Evolutionary conservation across 2,329 filamentous ascomycete species (phyloP).

Genomic region (Pseudogymnoascus sp.): DNA sequence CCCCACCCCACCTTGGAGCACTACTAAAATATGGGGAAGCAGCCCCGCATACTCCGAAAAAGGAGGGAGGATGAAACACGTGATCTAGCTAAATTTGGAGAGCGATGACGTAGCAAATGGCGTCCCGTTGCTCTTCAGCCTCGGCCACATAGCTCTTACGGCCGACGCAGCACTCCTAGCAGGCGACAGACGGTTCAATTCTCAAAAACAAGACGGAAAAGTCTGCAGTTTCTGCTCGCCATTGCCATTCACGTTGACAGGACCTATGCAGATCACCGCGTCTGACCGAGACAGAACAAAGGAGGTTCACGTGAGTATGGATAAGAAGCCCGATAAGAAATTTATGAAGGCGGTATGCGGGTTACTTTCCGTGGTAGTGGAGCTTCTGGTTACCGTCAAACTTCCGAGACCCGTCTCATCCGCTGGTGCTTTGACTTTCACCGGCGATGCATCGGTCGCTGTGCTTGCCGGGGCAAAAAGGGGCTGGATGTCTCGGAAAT

Average conservation of each 20-base stretch:
- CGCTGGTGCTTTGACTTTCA: not conserved
- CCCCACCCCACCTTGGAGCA: not conserved
- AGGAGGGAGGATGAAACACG: not conserved
- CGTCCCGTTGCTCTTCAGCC: not conserved
- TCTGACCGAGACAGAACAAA: not conserved
- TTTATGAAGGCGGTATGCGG: constrained; percentile 2
- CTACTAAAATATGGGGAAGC: not conserved
- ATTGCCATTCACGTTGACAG: not conserved
- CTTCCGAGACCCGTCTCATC: constrained; percentile 6
- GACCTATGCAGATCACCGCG: not conserved
- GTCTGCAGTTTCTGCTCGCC: not conserved
- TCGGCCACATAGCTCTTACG: not conserved
- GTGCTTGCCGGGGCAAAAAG: not conserved
- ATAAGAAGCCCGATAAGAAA: not conserved
- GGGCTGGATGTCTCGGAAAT: constrained; percentile 5
- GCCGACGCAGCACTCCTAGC: not conserved
- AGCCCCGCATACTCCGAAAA: constrained; percentile 6
- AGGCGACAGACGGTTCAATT: not conserved
- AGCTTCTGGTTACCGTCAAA: constrained; percentile 3
- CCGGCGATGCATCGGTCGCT: not conserved
- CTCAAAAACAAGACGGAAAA: not conserved
- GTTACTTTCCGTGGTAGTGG: constrained; percentile 5
- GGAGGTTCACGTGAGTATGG: not conserved
- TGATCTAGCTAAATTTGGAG: not conserved
- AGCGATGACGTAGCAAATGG: not conserved